Base-by-base conservation (phyloP, 768 basidiomycete genomes). In the Russula vinacea region DNA sequence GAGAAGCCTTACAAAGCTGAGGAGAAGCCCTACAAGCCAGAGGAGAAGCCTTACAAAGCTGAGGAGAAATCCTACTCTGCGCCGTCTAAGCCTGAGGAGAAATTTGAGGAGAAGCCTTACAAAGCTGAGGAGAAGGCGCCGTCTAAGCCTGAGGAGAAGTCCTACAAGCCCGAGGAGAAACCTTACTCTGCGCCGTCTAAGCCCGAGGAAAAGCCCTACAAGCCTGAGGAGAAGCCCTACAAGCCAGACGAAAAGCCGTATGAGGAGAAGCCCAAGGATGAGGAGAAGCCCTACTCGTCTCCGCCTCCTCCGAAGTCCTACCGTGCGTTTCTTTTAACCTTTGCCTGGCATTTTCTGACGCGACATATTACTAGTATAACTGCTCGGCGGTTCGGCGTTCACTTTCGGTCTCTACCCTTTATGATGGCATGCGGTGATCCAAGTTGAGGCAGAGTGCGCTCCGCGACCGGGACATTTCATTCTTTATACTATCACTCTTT, bases 401-500 rank as follows among this genome's bases (percentile, higher is more conserved):
- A n/a, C 29, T 42, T 24, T 22, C 3, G 16, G 17, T 8, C 49
- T 49, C 10, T 24, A 5, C n/a, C 5, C 35, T 35, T 5, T n/a
- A 32, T 10, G 22, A 17, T 32, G 14, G n/a, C 22, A 24, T 29
- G 42, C 8, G 2, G 33, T 22, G 52, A 54, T 35, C 13, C 2
- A 29, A 29, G 29, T 29, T 29, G 11, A 49, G 49, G 49, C 8
- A 33, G 60, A 45, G 17, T 49, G 14, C 55, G 45, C 45, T 49
- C 24, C 33, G 33, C 39, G 39, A 47, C 51, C 39, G 37, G 52
- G 24, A 59, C n/a, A 58, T 35, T 55, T 60, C 63, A 59, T 32
- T 64, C 64, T 50, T 54, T 65, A 42, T 49, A 56, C 39, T 45
- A 17, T 26, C 64, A 50, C 49, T 65, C 64, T 56, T n/a, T 64